Conservation (phyloP, 306 rosid genomes). For the Psophocarpus tetragonolobus region DNA sequence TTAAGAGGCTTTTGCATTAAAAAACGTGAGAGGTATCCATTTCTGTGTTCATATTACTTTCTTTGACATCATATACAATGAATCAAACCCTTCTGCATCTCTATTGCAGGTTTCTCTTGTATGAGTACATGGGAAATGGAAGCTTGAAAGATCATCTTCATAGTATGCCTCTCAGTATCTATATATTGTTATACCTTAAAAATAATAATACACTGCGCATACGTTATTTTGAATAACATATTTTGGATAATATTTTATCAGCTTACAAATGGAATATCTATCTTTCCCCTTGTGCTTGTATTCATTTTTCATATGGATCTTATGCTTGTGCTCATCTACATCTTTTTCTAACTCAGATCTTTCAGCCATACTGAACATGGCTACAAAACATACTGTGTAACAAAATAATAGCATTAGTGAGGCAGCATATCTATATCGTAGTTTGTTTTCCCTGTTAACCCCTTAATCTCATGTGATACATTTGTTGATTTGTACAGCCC, state of each 20-base stretch:
- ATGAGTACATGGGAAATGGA: slow-evolving; percentile 96
- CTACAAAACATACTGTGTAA: not conserved
- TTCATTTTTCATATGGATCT: slow-evolving; percentile 23
- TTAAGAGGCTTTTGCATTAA: slow-evolving; percentile 80
- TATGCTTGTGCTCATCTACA: slow-evolving; percentile 16
- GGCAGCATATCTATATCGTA: slow-evolving; percentile 6
- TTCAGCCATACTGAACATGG: not conserved
- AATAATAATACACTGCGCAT: not conserved
- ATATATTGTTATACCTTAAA: slow-evolving; percentile 24
- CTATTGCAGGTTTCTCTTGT: slow-evolving; percentile 85
- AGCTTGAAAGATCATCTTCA: slow-evolving; percentile 99
- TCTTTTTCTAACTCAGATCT: slow-evolving; percentile 13
- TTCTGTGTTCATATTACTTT: slow-evolving; percentile 33
- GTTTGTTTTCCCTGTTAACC: slow-evolving; percentile 28
- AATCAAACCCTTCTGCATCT: slow-evolving; percentile 37
- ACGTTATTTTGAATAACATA: slow-evolving; percentile 16
- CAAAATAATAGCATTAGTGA: slow-evolving; percentile 1
- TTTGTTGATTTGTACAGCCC: slow-evolving; percentile 54
- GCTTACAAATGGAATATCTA: slow-evolving; percentile 13
- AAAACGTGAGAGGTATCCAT: slow-evolving; percentile 75
- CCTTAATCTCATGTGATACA: slow-evolving; percentile 18
- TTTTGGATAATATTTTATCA: slow-evolving; percentile 4
- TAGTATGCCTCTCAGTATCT: slow-evolving; percentile 63
- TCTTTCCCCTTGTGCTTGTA: not conserved
- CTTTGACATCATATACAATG: slow-evolving; percentile 25